phyloP scores from a whole-genome alignment of 306 rosid species.

The Cyamopsis tetragonoloba region DNA sequence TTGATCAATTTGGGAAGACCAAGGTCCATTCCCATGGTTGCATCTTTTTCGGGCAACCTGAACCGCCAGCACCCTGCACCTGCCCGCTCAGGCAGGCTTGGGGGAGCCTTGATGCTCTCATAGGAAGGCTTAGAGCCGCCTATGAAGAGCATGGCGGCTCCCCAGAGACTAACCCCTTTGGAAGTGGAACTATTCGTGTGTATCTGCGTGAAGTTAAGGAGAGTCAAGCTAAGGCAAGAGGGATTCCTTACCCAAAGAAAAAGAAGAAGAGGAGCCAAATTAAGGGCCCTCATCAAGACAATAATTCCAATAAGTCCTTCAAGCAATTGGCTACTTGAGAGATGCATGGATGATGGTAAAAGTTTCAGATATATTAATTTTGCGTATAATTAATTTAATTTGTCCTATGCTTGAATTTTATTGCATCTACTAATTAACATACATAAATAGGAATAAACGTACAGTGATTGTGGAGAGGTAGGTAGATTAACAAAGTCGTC shows the following conservation, averaged over 20 bases:
- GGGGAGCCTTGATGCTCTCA: constrained; percentile 92
- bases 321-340: constrained; percentile 52
- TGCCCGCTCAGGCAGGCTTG: constrained; percentile 90
- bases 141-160: constrained; percentile 88
- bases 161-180: constrained; percentile 72
- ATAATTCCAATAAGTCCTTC: constrained; percentile 51
- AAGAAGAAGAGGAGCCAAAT: constrained; percentile 66
- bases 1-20: constrained; percentile 90
- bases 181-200: constrained; percentile 72
- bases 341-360: constrained; percentile 47
- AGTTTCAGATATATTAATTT: too few species aligned
- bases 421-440: not conserved
- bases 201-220: constrained; percentile 85
- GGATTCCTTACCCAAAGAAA: constrained; percentile 80
- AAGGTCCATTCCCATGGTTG: constrained; percentile 85
- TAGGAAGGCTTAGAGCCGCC: constrained; percentile 85
- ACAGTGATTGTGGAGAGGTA: not conserved
- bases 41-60: constrained; percentile 84
- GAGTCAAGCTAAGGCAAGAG: constrained; percentile 82
- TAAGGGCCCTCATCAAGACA: constrained; percentile 35
- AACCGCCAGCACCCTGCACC: constrained; percentile 87
- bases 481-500: not conserved
- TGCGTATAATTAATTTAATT: not conserved
- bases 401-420: not conserved
- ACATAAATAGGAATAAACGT: not conserved